Base-by-base conservation (phyloP, 805 yeast genomes). In the Metschnikowia drakensbergensis region DNA sequence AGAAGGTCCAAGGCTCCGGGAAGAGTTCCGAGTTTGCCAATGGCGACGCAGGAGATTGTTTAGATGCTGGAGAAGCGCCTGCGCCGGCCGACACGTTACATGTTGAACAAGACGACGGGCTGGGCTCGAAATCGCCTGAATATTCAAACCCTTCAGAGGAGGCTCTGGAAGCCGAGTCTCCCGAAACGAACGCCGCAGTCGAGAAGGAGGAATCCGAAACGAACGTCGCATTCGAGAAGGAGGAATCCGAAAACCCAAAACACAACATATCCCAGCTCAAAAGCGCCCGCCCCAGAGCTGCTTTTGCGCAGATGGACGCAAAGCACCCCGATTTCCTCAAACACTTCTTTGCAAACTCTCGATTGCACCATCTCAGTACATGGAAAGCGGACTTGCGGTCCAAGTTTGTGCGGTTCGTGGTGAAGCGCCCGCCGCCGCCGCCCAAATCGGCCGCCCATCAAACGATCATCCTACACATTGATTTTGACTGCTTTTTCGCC, bases 401-500 rank as follows among this genome's bases (percentile, higher is more conserved):
- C 2, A 77, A 78, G 29, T 88, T 86, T 59, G 71, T 85, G 35
- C 63, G 72, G 3, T 80, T 85, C 10, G 55, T 79, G 0, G 51
- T 52, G 3, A 43, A 41, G 3, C 59, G 58, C 6, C 57, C 54
- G 31, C 54, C 54, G 42, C 29, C 48, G 0, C 50, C 46, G 7
- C 26, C 45, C 27, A 41, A 10, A 36, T 29, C 23, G 13, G 11
- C 13, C 4, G 40, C 54, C 17, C 56, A 47, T 48, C 41, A 43
- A 5, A 41, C 32, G 4, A 61, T 76, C 1, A 78, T 91, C 7
- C 62, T 91, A 47, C 97, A 92, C 63, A 75, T 92, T 31, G 99
- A 92, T 63, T 92, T 90, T 64, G 99, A 92, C 64, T 89, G 96
- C 54, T 92, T 94, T 59, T 92, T 92, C 67, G 97, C 91, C 2